A percentile compares a stretch with the other conserved stretches of the same genome.
These are phyloP conservation scores for Rubia balearica DNA, from an alignment of 305 asterid genomes.

Conservation along the genomic window DNA sequence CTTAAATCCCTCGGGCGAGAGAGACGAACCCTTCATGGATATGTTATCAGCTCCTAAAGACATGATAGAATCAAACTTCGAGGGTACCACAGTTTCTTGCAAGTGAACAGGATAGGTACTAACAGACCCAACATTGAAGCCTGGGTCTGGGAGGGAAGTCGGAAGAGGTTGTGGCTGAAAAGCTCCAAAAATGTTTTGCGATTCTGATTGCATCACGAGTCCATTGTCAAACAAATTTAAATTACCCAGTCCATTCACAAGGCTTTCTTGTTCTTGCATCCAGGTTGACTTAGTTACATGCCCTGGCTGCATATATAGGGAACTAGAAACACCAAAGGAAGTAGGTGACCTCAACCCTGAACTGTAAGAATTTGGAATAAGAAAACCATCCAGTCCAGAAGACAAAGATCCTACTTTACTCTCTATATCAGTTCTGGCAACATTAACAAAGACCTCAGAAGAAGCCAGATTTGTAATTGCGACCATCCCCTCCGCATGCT, in stretches of 20 bases:
- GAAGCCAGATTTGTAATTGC: constrained; percentile 32
- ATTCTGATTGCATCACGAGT: constrained; percentile 27
- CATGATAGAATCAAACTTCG: constrained; percentile 41
- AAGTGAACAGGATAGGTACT: constrained; percentile 33
- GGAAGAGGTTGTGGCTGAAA: constrained; percentile 46
- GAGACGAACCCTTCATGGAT: constrained; percentile 35
- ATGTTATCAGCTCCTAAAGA: constrained; percentile 40
- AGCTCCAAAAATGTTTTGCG: constrained; percentile 42
- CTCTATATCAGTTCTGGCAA: constrained; percentile 27
- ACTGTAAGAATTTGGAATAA: constrained; percentile 31
- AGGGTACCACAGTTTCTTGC: constrained; percentile 39
- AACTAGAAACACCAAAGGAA: constrained; percentile 27
- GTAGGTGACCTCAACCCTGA: constrained; percentile 34
- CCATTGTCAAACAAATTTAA: constrained; percentile 54
- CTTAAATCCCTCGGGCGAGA: constrained; percentile 49
- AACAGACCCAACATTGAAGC: constrained; percentile 26
- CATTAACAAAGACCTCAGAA: constrained; percentile 29
- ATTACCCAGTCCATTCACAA: constrained; percentile 44
- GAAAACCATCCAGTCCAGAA: constrained; percentile 35
- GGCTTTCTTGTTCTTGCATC: constrained; percentile 42
- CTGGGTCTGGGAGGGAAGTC: constrained; percentile 40
- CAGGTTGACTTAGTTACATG: constrained; percentile 41
- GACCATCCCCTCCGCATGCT: constrained; percentile 38
- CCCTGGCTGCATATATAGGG: constrained; percentile 40
- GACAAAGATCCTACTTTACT: constrained; percentile 36